Evolutionary conservation across 2,329 filamentous ascomycete genomes (phyloP).

Genomic region (Juglanconis juglandina): DNA sequence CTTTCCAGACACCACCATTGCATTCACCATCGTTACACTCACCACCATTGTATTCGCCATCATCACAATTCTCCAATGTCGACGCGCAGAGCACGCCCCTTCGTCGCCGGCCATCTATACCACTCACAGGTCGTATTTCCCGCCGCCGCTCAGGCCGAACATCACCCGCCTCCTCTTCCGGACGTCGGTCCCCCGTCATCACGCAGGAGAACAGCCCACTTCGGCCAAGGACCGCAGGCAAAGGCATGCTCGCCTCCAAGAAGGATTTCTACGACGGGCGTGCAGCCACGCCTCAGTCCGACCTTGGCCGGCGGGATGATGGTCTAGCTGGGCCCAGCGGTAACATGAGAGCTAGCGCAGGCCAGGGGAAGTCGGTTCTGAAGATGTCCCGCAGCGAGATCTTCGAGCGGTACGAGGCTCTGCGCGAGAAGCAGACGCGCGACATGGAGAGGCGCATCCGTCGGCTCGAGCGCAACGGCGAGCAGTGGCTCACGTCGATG

Average conservation of each 20-base stretch:
- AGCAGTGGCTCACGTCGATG: conserved; percentile 42
- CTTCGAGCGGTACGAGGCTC: conserved; percentile 14
- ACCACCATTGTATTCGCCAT: no score
- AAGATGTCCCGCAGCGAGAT: conserved; percentile 12
- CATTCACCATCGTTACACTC: no score
- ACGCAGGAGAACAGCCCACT: background rate
- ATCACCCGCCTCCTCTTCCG: conserved; percentile 3
- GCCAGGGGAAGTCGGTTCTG: background rate
- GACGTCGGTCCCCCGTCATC: background rate
- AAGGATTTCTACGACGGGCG: conserved; percentile 7
- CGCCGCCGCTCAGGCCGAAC: background rate
- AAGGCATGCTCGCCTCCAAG: conserved; percentile 6
- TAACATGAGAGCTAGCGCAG: background rate
- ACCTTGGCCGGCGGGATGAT: no score
- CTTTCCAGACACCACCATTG: background rate
- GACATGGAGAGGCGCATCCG: conserved; percentile 47
- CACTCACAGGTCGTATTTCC: conserved; percentile 4
- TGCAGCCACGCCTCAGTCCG: background rate
- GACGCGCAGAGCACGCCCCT: conserved; percentile 5
- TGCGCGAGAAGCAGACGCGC: conserved; percentile 11
- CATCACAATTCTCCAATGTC: conserved; percentile 7
- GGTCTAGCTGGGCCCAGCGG: no score
- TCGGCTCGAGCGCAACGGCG: conserved; percentile 44
- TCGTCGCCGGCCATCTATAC: background rate
- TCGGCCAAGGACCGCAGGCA: conserved; percentile 13